Conservation (phyloP, 2,329 filamentous ascomycete species). For the Onygenales sp. region DNA sequence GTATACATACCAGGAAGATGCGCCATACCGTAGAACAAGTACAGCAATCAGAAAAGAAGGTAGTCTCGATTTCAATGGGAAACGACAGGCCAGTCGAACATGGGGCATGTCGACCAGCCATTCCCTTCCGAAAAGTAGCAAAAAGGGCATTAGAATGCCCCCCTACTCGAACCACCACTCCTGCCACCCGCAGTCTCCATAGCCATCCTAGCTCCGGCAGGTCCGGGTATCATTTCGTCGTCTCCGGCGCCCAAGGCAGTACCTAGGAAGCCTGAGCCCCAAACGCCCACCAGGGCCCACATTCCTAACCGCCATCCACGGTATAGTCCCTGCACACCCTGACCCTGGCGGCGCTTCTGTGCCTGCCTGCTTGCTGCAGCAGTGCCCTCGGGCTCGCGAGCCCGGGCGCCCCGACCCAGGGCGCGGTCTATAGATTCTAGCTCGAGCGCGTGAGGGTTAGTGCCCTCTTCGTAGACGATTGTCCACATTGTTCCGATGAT, state of each 20-base stretch:
- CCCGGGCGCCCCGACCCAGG: slow-evolving; percentile 20
- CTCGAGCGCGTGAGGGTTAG: slow-evolving; percentile 33
- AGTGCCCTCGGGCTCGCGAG: slow-evolving; percentile 19
- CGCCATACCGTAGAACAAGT: no score
- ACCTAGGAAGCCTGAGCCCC: slow-evolving; percentile 40
- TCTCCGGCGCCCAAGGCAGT: slow-evolving; percentile 26
- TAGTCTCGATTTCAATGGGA: not conserved
- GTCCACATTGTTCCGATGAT: slow-evolving; percentile 84
- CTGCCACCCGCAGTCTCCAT: slow-evolving; percentile 5
- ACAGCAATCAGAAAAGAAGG: not conserved
- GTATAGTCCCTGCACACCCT: slow-evolving; percentile 47
- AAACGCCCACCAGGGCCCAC: slow-evolving; percentile 47
- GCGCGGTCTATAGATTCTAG: slow-evolving; percentile 32
- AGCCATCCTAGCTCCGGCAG: slow-evolving; percentile 12
- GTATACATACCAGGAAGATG: no score
- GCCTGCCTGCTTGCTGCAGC: slow-evolving; percentile 17
- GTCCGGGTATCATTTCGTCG: slow-evolving; percentile 19
- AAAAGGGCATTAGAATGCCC: not conserved
- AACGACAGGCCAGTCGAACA: not conserved
- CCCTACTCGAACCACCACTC: slow-evolving; percentile 1
- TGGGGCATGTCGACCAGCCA: not conserved
- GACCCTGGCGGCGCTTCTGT: slow-evolving; percentile 40
- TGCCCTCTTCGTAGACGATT: slow-evolving; percentile 75
- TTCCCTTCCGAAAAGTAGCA: no score
- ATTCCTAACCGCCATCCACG: slow-evolving; percentile 49